A percentile compares a stretch with the other conserved stretches of the same genome.
Conservation (phyloP, 129 eudicot genomes). For the Tanacetum coccineum region DNA sequence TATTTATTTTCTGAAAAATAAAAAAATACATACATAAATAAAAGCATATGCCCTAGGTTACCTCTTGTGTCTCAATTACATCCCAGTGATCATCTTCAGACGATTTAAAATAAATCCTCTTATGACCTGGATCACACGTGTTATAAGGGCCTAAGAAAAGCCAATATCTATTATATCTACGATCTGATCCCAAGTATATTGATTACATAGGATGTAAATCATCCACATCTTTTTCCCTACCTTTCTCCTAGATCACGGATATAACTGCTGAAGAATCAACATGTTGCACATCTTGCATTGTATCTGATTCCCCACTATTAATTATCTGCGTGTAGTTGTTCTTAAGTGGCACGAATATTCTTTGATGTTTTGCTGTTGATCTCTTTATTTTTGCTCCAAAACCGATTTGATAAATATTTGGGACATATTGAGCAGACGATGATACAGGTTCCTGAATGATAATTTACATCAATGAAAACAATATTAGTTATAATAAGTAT, state of each 20-base stretch:
- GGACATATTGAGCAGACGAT: conserved; percentile 35
- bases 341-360: conserved; percentile 26
- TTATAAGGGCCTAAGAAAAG: conserved; percentile 89
- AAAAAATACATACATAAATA: background rate
- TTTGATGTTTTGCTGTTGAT: conserved; percentile 41
- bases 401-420: conserved; percentile 46
- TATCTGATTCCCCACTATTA: conserved; percentile 24
- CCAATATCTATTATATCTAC: conserved; percentile 94
- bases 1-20: background rate
- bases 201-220: conserved; percentile 90
- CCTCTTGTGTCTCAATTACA: conserved; percentile 87
- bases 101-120: conserved; percentile 82
- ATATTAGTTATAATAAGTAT: background rate
- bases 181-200: conserved; percentile 84
- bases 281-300: conserved; percentile 39
- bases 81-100: conserved; percentile 99
- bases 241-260: conserved; percentile 29
- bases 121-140: conserved; percentile 77
- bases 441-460: conserved; percentile 57
- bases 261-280: conserved; percentile 59
- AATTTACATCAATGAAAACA: background rate
- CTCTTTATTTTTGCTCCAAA: conserved; percentile 89
- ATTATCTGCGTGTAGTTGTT: conserved; percentile 26
- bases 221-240: conserved; percentile 24
- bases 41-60: conserved; percentile 12